Conservation (phyloP, 495 filamentous ascomycete species). For the Penicillium paxilli region DNA sequence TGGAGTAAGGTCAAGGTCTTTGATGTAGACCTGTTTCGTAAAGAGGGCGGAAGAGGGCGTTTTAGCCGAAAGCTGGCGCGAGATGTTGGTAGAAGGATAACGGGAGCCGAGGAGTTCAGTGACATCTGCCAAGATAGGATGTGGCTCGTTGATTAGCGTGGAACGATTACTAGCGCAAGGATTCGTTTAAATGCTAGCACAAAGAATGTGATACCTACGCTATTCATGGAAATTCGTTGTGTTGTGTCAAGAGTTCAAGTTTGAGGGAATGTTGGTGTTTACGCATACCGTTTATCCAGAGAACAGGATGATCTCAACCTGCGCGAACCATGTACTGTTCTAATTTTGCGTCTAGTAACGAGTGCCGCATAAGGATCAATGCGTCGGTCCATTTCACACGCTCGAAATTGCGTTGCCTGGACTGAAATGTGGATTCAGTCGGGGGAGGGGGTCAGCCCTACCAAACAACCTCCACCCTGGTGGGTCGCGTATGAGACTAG, state of each 20-base stretch:
- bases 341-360: neutral
- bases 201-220: neutral
- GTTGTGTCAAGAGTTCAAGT: too few species aligned
- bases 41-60: neutral
- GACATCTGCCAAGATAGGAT: constrained; percentile 1
- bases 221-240: neutral
- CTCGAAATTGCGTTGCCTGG: constrained; percentile 2
- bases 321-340: neutral
- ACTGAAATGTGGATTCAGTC: neutral
- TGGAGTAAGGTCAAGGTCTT: neutral
- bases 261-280: too few species aligned
- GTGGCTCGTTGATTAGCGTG: neutral
- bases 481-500: constrained; percentile 7
- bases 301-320: neutral
- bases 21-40: neutral
- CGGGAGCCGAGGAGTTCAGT: neutral
- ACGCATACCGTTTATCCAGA: too few species aligned
- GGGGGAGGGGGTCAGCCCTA: constrained; percentile 16
- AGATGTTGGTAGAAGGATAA: neutral
- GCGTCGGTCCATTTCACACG: neutral
- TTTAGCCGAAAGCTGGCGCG: neutral
- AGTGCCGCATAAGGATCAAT: neutral
- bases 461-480: neutral
- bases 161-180: neutral
- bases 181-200: neutral